Evolutionary conservation across 78 protist genomes (phyloP).

Genomic region (Dictyostelium citrinum): DNA sequence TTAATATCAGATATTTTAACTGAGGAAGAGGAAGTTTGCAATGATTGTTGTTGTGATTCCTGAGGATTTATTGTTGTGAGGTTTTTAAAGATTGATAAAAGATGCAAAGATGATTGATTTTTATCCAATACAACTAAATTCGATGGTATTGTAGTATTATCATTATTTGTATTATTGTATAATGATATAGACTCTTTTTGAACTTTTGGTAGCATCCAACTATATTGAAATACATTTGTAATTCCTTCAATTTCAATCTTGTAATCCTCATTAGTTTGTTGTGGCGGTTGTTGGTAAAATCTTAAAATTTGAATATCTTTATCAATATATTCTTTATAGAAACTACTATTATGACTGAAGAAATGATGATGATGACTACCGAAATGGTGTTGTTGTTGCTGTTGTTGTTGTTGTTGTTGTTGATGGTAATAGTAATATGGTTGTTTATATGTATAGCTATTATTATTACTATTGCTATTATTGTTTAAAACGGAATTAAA

Average conservation of each 20-base stretch:
- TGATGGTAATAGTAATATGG: neutral
- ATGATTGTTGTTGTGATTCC: neutral
- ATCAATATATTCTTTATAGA: neutral
- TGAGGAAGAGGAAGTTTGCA: neutral
- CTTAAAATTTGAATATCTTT: neutral
- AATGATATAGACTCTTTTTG: neutral
- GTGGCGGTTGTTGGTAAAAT: neutral
- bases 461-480: neutral
- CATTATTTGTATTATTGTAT: neutral
- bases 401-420: neutral
- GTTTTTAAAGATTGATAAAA: conserved; percentile 8
- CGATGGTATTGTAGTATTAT: neutral
- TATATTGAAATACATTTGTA: neutral
- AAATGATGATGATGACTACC: neutral
- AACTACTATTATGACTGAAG: neutral
- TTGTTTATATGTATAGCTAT: neutral
- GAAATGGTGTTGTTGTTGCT: neutral
- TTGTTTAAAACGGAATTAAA: neutral
- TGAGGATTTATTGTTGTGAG: neutral
- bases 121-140: conserved; percentile 14
- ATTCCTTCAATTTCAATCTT: conserved; percentile 1
- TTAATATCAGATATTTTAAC: neutral
- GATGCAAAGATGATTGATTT: neutral
- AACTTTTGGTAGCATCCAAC: conserved; percentile 8
- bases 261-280: neutral